phyloP scores from a whole-genome alignment of 768 basidiomycete species.

The Paxillus ammoniavirescens region DNA sequence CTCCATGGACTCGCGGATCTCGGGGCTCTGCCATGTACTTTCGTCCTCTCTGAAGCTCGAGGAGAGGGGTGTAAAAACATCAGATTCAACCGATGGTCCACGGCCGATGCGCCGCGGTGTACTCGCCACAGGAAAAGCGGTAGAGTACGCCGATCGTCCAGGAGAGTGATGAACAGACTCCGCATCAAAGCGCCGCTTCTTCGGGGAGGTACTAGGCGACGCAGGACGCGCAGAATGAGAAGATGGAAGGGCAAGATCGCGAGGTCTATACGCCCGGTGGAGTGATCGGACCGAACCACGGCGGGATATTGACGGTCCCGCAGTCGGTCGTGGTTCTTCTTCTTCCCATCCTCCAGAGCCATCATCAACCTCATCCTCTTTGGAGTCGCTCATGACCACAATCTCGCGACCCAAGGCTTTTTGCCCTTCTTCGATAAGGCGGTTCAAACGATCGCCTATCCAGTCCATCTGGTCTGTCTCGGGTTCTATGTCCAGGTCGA shows the following conservation, averaged over 20 bases:
- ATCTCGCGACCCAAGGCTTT: constrained; percentile 75
- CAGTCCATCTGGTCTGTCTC: constrained; percentile 71
- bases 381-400: constrained; percentile 70
- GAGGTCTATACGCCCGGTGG: constrained; percentile 20
- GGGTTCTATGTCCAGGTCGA: constrained; percentile 35
- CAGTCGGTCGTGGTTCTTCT: constrained; percentile 34
- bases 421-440: constrained; percentile 77
- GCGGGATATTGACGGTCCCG: constrained; percentile 23
- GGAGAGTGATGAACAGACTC: constrained; percentile 22
- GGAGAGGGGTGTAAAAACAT: constrained; percentile 17
- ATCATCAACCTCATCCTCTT: constrained; percentile 77
- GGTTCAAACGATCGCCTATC: constrained; percentile 69
- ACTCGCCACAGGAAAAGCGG: constrained; percentile 11
- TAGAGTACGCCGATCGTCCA: constrained; percentile 14
- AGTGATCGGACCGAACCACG: constrained; percentile 27
- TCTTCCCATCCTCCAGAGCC: constrained; percentile 77
- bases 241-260: constrained; percentile 26
- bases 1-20: constrained; percentile 72
- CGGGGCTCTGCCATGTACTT: constrained; percentile 56
- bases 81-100: constrained; percentile 37
- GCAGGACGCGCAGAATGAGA: constrained; percentile 27
- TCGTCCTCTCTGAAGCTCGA: constrained; percentile 45
- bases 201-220: constrained; percentile 35
- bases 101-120: constrained; percentile 19
- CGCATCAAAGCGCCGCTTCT: constrained; percentile 30